Evolutionary conservation across 176 grass and related monocot genomes (phyloP), one percentile per base, ranked within the genome.

Genomic region (Eleusine coracana): DNA sequence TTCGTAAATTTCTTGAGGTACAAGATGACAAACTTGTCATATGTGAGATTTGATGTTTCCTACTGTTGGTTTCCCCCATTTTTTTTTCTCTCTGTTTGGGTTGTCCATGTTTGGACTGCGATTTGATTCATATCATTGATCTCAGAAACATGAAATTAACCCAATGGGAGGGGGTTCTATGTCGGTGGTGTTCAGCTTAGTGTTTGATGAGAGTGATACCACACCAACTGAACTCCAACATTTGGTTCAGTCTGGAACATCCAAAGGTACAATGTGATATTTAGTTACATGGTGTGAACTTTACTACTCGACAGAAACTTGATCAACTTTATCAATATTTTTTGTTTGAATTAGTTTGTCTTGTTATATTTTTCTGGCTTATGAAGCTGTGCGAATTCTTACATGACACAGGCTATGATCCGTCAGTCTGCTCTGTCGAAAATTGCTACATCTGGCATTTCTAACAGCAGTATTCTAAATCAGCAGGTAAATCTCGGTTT

Each of bases 231-330:
- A 80, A 95, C 67, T 80, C 90, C 37, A 93, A 93, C 76, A 76
- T 95, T 63, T 98, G 96, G 96, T 90, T 98, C 66, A 91, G 81
- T 80, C 88, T 98, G 84, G 92, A 98, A 61, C 90, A 95, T 87
- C 96, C 95, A 73, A 93, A 95, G 96, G 96, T 94, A 82, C 83
- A 71, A 44, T 68, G 10, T 87, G 31, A 68, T 84, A 29, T 25
- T 51, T 10, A 67, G 59, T 28, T 28, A 21, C 44, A 81, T 67
- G 27, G 29, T 72, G 25, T 38, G 51, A 54, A 8, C 58, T 70
- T 85, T 63, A 38, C 6, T 38, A 28, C 77, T 60, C 28, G 12
- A 5, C 27, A 76, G 31, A 45, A 45, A 67, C 55, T 29, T 40
- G 27, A 13, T 64, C 11, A 39, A 49, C 29, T 51, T 85, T 28